These are phyloP conservation scores for Coffea humblotiana DNA, from an alignment of 305 asterid species.

Conservation along the genomic window DNA sequence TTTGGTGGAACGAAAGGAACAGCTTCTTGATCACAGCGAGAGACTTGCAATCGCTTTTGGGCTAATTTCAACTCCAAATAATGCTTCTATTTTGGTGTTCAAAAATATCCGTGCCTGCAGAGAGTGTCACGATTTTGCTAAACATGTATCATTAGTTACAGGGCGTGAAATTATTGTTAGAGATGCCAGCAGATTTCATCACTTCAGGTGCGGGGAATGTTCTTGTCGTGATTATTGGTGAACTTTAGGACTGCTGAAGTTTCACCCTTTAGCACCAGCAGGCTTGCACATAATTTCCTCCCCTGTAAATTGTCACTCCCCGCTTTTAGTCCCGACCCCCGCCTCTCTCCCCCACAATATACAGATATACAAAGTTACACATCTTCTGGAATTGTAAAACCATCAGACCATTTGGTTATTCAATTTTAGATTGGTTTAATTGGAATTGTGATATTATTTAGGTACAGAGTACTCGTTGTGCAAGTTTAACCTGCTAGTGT, in stretches of 20 bases:
- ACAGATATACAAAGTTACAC: too few species aligned
- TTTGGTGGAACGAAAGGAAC: constrained; percentile 40
- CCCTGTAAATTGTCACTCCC: not conserved
- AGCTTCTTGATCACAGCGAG: constrained; percentile 61
- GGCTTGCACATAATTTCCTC: not conserved
- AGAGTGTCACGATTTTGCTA: constrained; percentile 61
- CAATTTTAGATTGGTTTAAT: not conserved
- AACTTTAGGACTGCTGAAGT: not conserved
- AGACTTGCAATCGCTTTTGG: constrained; percentile 66
- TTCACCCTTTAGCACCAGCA: not conserved
- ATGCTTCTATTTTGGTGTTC: constrained; percentile 39
- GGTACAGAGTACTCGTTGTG: too few species aligned
- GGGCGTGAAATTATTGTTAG: constrained; percentile 49
- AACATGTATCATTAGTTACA: constrained; percentile 42
- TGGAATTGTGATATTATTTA: not conserved
- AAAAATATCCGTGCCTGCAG: constrained; percentile 67
- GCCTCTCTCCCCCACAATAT: too few species aligned
- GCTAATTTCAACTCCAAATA: constrained; percentile 33
- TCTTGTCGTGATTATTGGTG: constrained; percentile 72
- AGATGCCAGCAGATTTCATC: constrained; percentile 64
- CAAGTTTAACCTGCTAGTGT: too few species aligned
- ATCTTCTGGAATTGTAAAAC: not conserved
- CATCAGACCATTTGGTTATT: not conserved
- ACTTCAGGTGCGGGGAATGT: constrained; percentile 50
- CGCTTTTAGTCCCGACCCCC: not conserved